Evolutionary conservation across 805 yeast genomes (phyloP), one percentile per base, ranked within the genome.

Genomic region (Saccharomycopsis sp.): DNA sequence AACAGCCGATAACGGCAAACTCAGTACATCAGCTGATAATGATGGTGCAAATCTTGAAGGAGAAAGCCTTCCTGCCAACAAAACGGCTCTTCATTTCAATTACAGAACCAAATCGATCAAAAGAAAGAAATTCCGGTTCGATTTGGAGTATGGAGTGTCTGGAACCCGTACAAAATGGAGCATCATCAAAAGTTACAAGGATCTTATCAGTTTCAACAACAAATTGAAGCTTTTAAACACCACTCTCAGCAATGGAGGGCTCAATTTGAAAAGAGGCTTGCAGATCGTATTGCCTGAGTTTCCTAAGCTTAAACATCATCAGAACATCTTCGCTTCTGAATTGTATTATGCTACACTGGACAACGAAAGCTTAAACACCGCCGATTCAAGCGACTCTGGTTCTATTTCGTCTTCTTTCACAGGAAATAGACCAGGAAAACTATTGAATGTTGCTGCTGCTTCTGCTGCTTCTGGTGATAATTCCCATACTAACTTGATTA

Each of bases 61-160:
- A 17, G 49, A 7, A 17, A 19, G 8, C 22, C 22, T 44, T n/a
- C 49, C 49, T 12, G 49, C 49, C 3, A 44, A 17, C 22, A 44
- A 44, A 44, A 44, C 49, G 7, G 22, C 49, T 17, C 49, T 44
- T 44, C 49, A 44, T 44, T 44, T 44, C 22, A 44, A 44, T 17
- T 44, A 44, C 12, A 44, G 49, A 44, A 44, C 49, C 5, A 44
- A 19, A 8, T 58, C 62, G 7, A 29, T 50, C 17, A 60, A 60
- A 17, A 54, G 74, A 54, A 70, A 71, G 58, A 79, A 76, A 56
- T 87, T 81, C 64, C 76, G 80, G 60, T 74, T 94, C n/a, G 88
- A 86, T 54, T 74, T 94, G 52, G 97, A 92, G 68, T 94, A 94
- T 67, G 99, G 98, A 3, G 82, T 91, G 35, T 97, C 97, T 1